These are phyloP conservation scores for Cladobotryum protrusum DNA, from an alignment of 2,329 filamentous ascomycete species.

Conservation along the genomic window DNA sequence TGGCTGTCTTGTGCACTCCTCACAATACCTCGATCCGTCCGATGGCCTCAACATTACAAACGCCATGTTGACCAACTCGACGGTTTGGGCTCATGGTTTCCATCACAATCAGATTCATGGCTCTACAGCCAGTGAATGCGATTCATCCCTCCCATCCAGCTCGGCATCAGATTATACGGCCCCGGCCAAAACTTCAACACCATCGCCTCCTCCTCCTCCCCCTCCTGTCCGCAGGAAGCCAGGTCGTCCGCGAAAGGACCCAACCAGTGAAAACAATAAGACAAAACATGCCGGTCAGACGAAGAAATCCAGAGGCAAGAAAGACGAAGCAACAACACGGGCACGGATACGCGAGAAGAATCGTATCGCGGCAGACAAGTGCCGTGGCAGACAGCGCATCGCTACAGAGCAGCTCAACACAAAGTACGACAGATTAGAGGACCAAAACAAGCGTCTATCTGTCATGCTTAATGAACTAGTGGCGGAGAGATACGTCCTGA, in stretches of 20 bases:
- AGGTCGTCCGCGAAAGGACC: background rate
- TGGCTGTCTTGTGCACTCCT: too few species aligned
- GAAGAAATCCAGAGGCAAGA: slow-evolving; percentile 2
- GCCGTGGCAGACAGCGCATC: slow-evolving; percentile 9
- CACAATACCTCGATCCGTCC: background rate
- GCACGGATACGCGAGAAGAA: slow-evolving; percentile 11
- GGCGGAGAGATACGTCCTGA: slow-evolving; percentile 6
- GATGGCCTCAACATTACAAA: background rate
- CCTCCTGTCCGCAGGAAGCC: background rate
- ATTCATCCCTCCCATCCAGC: background rate
- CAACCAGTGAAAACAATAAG: background rate
- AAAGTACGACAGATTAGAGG: slow-evolving; percentile 4
- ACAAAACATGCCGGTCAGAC: background rate
- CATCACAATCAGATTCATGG: background rate
- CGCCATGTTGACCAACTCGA: background rate
- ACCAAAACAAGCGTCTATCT: slow-evolving; percentile 2
- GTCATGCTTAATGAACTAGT: slow-evolving; percentile 5
- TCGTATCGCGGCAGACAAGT: slow-evolving; percentile 10
- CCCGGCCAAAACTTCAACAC: too few species aligned
- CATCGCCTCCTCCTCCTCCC: background rate
- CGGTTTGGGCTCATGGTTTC: background rate
- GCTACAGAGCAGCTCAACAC: slow-evolving; percentile 4
- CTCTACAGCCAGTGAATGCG: background rate
- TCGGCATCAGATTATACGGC: background rate
- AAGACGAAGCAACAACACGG: slow-evolving; percentile 2